These are phyloP conservation scores for Neodidymelliopsis sp. DNA, from an alignment of 2,329 filamentous ascomycete genomes.

Conservation along the genomic window DNA sequence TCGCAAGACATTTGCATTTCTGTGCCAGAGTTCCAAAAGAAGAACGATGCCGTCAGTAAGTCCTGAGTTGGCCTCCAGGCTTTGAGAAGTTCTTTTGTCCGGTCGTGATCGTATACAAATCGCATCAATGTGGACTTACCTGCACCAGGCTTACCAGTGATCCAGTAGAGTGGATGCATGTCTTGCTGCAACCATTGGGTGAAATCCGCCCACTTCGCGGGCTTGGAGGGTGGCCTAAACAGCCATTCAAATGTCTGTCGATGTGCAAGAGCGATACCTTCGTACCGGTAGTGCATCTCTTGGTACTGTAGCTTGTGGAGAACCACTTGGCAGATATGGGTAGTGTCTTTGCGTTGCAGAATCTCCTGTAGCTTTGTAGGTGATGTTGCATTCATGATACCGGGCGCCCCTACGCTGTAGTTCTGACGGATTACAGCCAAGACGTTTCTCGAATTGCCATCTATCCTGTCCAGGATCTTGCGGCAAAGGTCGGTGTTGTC, in stretches of 20 bases:
- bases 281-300: conserved; percentile 11
- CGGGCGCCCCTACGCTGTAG: neutral
- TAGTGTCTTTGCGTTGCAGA: neutral
- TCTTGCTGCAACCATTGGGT: conserved; percentile 10
- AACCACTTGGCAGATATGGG: neutral
- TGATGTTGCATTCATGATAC: neutral
- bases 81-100: neutral
- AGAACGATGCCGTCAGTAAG: neutral
- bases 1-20: conserved; percentile 15
- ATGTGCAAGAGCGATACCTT: conserved; percentile 13
- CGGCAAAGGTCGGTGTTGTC: neutral
- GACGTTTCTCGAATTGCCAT: neutral
- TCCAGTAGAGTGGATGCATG: conserved; percentile 31
- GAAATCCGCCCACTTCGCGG: conserved; percentile 16
- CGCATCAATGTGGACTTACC: conserved; percentile 58
- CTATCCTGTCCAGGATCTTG: neutral
- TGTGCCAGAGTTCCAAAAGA: conserved; percentile 21
- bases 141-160: conserved; percentile 56
- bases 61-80: neutral
- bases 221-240: neutral
- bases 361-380: neutral
- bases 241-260: conserved; percentile 19
- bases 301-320: neutral
- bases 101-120: conserved; percentile 14
- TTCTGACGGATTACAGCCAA: neutral